Percentiles rank a stretch among this genome's conserved stretches.
These are phyloP conservation scores for Arachnomyces sp. DNA, from an alignment of 2,329 filamentous ascomycete genomes.

Conservation along the genomic window DNA sequence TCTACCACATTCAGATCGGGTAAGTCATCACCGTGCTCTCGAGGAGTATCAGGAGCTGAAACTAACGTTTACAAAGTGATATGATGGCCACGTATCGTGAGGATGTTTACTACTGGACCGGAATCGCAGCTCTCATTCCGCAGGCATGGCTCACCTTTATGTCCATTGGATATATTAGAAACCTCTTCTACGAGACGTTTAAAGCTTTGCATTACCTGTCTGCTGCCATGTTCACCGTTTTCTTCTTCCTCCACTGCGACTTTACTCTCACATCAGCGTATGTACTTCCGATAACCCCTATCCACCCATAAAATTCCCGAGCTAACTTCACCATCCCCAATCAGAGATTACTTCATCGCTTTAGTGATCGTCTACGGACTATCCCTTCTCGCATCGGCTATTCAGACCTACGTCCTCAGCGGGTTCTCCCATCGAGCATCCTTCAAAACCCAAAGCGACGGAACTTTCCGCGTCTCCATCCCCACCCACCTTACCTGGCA, in stretches of 20 bases:
- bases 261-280: slow-evolving; percentile 49
- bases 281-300: slow-evolving; percentile 1
- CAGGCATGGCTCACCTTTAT: slow-evolving; percentile 49
- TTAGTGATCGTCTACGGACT: slow-evolving; percentile 46
- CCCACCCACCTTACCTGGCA: slow-evolving; percentile 41
- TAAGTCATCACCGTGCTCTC: neutral
- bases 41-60: neutral
- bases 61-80: slow-evolving; percentile 23
- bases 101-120: slow-evolving; percentile 46
- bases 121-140: slow-evolving; percentile 46
- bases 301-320: neutral
- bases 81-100: slow-evolving; percentile 40
- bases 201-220: slow-evolving; percentile 49
- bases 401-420: slow-evolving; percentile 44
- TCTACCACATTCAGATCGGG: slow-evolving; percentile 39
- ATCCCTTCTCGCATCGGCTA: slow-evolving; percentile 39
- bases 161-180: slow-evolving; percentile 32
- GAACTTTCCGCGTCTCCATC: slow-evolving; percentile 38
- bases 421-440: slow-evolving; percentile 40
- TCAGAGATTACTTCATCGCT: slow-evolving; percentile 56
- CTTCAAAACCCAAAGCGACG: slow-evolving; percentile 34
- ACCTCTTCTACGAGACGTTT: slow-evolving; percentile 55
- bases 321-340: slow-evolving; percentile 1
- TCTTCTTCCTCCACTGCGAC: slow-evolving; percentile 56
- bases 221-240: slow-evolving; percentile 48